Conservation (phyloP, 2,329 filamentous ascomycete genomes). For the Xenoacremonium recifei region DNA sequence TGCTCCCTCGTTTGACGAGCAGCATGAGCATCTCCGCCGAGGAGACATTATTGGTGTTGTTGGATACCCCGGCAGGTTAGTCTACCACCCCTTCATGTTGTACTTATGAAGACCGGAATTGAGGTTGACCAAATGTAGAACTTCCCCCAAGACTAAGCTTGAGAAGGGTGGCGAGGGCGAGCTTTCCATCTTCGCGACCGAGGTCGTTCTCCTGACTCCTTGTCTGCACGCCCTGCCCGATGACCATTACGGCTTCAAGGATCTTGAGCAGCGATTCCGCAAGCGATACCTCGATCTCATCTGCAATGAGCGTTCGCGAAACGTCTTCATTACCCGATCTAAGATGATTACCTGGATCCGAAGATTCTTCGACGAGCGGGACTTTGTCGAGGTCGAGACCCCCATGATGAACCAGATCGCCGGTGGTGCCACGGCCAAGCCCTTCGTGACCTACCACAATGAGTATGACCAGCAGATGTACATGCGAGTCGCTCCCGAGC, state of each 20-base stretch:
- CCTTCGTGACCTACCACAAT: constrained; percentile 95
- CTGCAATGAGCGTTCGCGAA: constrained; percentile 86
- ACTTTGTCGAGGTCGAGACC: constrained; percentile 94
- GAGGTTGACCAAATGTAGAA: constrained; percentile 48
- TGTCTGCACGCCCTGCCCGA: constrained; percentile 77
- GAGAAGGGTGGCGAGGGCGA: constrained; percentile 74
- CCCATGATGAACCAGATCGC: constrained; percentile 97
- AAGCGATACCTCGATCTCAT: constrained; percentile 94
- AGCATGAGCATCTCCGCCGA: constrained; percentile 84
- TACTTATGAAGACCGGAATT: not conserved
- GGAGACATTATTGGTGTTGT: constrained; percentile 81
- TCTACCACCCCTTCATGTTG: constrained; percentile 2
- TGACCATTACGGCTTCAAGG: constrained; percentile 92
- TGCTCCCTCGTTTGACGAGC: constrained; percentile 70
- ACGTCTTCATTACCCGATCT: constrained; percentile 80
- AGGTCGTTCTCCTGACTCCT: constrained; percentile 82
- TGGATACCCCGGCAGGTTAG: constrained; percentile 27
- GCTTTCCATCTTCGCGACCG: constrained; percentile 86
- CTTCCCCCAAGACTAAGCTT: constrained; percentile 85
- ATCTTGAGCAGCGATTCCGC: constrained; percentile 89
- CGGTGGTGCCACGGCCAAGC: constrained; percentile 89
- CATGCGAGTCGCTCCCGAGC: constrained; percentile 90
- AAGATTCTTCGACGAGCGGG: constrained; percentile 79
- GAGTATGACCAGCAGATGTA: constrained; percentile 93
- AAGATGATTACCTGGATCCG: constrained; percentile 90